Conservation (phyloP, 1,284 basidiomycete species). For the Pascua guehoae region DNA sequence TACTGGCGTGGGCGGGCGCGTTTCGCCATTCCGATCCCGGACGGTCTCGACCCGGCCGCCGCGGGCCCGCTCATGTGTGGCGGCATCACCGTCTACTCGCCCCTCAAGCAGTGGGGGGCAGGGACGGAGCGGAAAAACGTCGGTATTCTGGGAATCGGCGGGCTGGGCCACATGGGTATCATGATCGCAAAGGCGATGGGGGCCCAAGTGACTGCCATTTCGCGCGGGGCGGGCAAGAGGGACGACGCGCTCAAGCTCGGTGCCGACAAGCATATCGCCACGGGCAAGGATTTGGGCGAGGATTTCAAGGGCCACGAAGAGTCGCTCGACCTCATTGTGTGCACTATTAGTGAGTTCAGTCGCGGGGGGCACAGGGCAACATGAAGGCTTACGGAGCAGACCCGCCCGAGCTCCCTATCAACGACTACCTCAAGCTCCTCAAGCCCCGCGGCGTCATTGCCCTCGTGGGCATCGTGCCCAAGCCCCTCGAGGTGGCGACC, state of each 20-base stretch:
- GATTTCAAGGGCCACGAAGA: slow-evolving; percentile 34
- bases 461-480: slow-evolving; percentile 43
- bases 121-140: slow-evolving; percentile 53
- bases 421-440: slow-evolving; percentile 43
- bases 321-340: slow-evolving; percentile 50
- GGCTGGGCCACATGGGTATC: slow-evolving; percentile 47
- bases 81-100: slow-evolving; percentile 51
- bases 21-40: slow-evolving; percentile 64
- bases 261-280: slow-evolving; percentile 45
- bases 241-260: slow-evolving; percentile 54
- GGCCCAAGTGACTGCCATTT: slow-evolving; percentile 59
- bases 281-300: slow-evolving; percentile 26
- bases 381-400: background rate
- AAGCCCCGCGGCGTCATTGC: slow-evolving; percentile 44
- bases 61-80: slow-evolving; percentile 53
- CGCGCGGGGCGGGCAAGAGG: slow-evolving; percentile 51
- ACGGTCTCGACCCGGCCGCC: slow-evolving; percentile 55
- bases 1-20: slow-evolving; percentile 47
- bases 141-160: slow-evolving; percentile 53
- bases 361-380: no score
- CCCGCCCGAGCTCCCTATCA: slow-evolving; percentile 25
- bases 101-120: slow-evolving; percentile 52
- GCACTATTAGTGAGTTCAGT: slow-evolving; percentile 43
- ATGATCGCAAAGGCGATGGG: slow-evolving; percentile 56
- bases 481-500: slow-evolving; percentile 29